These are phyloP conservation scores for Talaromyces adpressus DNA, from an alignment of 495 filamentous ascomycete genomes.

Conservation along the genomic window DNA sequence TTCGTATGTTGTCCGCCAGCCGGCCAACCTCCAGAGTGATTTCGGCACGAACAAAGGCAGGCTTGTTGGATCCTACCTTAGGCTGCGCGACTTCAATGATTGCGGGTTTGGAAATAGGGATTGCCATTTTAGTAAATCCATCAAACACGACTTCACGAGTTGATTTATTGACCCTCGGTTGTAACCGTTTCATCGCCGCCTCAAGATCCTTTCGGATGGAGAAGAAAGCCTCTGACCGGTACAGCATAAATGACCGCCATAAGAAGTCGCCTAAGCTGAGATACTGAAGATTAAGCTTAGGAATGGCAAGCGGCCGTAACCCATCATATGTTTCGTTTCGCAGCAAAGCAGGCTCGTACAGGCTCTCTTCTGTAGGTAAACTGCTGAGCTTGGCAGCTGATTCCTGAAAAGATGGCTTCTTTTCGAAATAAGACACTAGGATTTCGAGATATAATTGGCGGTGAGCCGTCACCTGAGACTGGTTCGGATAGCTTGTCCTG, in stretches of 20 bases:
- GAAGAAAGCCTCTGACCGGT: slow-evolving; percentile 89
- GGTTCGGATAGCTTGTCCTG: slow-evolving; percentile 70
- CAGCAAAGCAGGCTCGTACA: slow-evolving; percentile 82
- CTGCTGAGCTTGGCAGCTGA: slow-evolving; percentile 59
- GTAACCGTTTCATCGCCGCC: slow-evolving; percentile 67
- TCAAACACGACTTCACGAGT: slow-evolving; percentile 62
- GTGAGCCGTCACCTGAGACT: slow-evolving; percentile 51
- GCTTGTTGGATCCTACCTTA: slow-evolving; percentile 75
- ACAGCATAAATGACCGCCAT: slow-evolving; percentile 83
- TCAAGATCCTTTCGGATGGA: slow-evolving; percentile 90
- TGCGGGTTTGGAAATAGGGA: slow-evolving; percentile 78
- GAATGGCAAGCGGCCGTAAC: slow-evolving; percentile 80
- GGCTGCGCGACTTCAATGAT: slow-evolving; percentile 82
- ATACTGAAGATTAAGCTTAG: slow-evolving; percentile 94
- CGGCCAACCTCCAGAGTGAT: slow-evolving; percentile 80
- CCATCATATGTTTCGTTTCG: slow-evolving; percentile 88
- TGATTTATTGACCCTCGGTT: slow-evolving; percentile 55
- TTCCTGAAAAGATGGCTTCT: slow-evolving; percentile 78
- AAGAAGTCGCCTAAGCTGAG: slow-evolving; percentile 92
- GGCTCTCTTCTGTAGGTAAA: slow-evolving; percentile 69
- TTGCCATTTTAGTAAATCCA: slow-evolving; percentile 86
- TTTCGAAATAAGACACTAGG: slow-evolving; percentile 70
- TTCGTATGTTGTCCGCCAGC: slow-evolving; percentile 63
- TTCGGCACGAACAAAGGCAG: slow-evolving; percentile 82
- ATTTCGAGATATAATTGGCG: slow-evolving; percentile 69